Percentiles rank a stretch among this genome's conserved stretches.
Conservation (phyloP, 208 protist genomes). For the Trichomonas tenax region DNA sequence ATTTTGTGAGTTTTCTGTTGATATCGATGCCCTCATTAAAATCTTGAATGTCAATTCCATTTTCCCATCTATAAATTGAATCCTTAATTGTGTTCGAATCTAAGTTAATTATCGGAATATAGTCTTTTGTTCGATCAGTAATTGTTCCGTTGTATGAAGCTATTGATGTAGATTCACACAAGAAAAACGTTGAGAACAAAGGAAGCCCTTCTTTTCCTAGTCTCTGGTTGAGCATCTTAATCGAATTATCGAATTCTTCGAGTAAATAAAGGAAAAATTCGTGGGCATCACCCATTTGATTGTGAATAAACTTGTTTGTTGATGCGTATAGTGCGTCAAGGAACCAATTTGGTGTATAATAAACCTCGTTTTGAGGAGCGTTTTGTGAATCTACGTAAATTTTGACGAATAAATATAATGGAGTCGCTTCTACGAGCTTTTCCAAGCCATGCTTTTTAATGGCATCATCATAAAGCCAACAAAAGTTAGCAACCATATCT, state of each 20-base stretch:
- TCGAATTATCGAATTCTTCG: neutral
- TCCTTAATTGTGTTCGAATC: neutral
- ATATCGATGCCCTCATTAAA: neutral
- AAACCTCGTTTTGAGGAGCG: constrained; percentile 9
- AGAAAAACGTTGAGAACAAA: neutral
- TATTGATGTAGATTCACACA: neutral
- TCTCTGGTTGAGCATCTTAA: neutral
- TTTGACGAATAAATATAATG: neutral
- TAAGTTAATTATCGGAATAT: neutral
- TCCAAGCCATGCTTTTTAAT: neutral
- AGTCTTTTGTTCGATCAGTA: neutral
- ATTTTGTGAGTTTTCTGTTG: neutral
- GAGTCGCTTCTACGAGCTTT: neutral
- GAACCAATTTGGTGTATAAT: neutral
- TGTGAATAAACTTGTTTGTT: neutral
- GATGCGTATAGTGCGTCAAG: neutral
- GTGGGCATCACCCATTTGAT: neutral
- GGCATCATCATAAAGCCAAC: no score
- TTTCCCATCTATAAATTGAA: neutral
- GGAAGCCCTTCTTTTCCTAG: neutral
- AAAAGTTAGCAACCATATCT: neutral
- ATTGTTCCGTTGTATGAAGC: neutral
- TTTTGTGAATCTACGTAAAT: constrained; percentile 12
- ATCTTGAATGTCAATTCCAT: neutral
- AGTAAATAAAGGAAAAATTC: neutral